Evolutionary conservation across 495 filamentous ascomycete genomes (phyloP), one percentile per base, ranked within the genome.

Genomic region (Glonium stellatum): DNA sequence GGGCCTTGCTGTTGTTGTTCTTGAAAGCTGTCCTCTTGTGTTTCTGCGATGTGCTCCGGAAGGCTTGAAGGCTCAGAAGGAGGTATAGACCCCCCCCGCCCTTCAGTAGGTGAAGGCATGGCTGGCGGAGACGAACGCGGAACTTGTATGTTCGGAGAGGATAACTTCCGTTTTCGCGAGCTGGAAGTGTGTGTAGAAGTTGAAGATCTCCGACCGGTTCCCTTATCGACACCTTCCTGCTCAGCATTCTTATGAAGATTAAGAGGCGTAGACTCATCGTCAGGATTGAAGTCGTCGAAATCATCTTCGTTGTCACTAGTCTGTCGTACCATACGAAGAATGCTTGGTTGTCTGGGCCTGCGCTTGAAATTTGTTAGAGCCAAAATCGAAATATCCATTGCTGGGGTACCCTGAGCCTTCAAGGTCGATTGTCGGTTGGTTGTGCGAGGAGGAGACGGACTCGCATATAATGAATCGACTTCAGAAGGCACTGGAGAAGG

Each of bases 201-300:
- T 36, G 57, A 59, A 11, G 52, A 31, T 37, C 41, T 42, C 0
- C 55, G 19, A 18, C 25, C 58, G 37, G 48, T 59, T 23, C 15
- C 39, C 27, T 60, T 35, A n/a, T 9, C 21, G 19, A 9, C 25
- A 22, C 54, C 70, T 68, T 60, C 1, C 13, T 12, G 55, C 10
- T 31, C 19, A n/a, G 1, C 27, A 22, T 18, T 54, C 74, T 68
- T 62, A n/a, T 55, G 35, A 22, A 76, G 58, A 60, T 81, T 78
- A 57, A 87, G 67, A 1, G 84, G 84, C 22, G 84, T 87, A 39
- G 84, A 87, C 68, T 86, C 84, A 68, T 84, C 83, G 44, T 86
- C 79, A 0, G 84, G 84, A 53, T 77, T 79, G 58, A 86, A 79
- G 10, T 80, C 80, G 31, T 64, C 59, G 15, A 62, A 53, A 50